phyloP scores from a whole-genome alignment of 345 rosid genomes.

The Brassica carinata region DNA sequence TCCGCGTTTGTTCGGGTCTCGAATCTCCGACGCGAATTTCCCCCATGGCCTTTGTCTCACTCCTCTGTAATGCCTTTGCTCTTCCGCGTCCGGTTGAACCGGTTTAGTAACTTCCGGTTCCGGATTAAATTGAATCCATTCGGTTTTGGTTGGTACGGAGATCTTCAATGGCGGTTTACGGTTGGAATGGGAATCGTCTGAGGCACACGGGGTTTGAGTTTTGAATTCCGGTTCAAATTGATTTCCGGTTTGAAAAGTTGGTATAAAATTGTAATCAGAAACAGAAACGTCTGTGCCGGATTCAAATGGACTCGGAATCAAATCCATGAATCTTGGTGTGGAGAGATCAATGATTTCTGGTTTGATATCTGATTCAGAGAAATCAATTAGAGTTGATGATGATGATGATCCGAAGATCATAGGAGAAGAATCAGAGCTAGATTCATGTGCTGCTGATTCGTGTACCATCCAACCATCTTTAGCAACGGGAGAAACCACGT shows the following conservation, averaged over 20 bases:
- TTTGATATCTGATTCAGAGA: conserved; percentile 45
- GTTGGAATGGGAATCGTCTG: conserved; percentile 3
- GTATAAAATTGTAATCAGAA: conserved; percentile 4
- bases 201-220: background rate
- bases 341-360: conserved; percentile 48
- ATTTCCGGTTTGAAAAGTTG: background rate
- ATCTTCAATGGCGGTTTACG: conserved; percentile 57
- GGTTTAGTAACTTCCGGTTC: conserved; percentile 28
- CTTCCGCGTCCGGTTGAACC: conserved; percentile 16
- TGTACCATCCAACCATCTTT: conserved; percentile 23
- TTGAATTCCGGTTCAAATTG: background rate
- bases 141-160: conserved; percentile 52
- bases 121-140: conserved; percentile 52
- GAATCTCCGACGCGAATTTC: conserved; percentile 92
- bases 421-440: conserved; percentile 34
- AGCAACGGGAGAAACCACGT: conserved; percentile 46
- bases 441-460: conserved; percentile 7
- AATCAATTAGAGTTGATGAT: background rate
- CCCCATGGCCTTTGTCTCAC: conserved; percentile 96
- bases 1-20: conserved; percentile 79
- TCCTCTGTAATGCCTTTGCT: conserved; percentile 72
- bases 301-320: conserved; percentile 18
- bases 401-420: conserved; percentile 7
- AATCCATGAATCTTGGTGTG: conserved; percentile 36
- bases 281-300: conserved; percentile 35